phyloP scores from a whole-genome alignment of 371 early-diverging fungal species.

The Apophysomyces trapeziformis region DNA sequence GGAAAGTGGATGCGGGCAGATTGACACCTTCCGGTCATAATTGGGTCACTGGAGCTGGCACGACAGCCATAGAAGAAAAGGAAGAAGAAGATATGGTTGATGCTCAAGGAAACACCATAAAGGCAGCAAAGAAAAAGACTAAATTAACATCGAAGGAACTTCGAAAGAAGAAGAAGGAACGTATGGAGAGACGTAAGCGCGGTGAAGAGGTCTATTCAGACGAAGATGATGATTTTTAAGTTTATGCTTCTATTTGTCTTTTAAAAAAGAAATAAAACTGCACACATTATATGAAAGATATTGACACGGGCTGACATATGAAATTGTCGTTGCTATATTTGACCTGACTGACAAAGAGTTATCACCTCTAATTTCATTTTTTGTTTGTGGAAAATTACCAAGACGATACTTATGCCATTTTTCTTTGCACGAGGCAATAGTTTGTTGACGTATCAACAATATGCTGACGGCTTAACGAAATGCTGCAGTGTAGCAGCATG shows the following conservation, averaged over 20 bases:
- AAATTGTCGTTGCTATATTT: too few relatives aligned
- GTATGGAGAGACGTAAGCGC: constrained; percentile 53
- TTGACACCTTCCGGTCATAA: constrained; percentile 54
- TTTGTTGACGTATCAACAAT: too few relatives aligned
- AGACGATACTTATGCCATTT: background rate
- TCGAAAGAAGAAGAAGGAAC: constrained; percentile 54
- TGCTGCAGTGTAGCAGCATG: too few relatives aligned
- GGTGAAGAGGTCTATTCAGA: constrained; percentile 42
- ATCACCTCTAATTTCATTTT: background rate
- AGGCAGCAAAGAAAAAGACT: constrained; percentile 44
- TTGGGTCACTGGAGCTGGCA: constrained; percentile 49
- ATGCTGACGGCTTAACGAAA: too few relatives aligned
- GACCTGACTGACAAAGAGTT: background rate
- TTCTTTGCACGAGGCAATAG: too few relatives aligned
- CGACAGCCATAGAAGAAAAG: constrained; percentile 37
- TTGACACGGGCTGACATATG: background rate
- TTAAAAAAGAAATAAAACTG: background rate
- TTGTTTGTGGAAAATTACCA: background rate
- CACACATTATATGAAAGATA: background rate
- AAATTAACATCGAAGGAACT: constrained; percentile 50
- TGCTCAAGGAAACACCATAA: constrained; percentile 48
- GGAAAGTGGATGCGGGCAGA: constrained; percentile 71
- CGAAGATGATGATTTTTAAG: constrained; percentile 4
- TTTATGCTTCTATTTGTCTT: background rate
- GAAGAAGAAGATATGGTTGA: constrained; percentile 43